phyloP scores from a whole-genome alignment of 352 stramenopile species.

The Globisporangium orthogonon region DNA sequence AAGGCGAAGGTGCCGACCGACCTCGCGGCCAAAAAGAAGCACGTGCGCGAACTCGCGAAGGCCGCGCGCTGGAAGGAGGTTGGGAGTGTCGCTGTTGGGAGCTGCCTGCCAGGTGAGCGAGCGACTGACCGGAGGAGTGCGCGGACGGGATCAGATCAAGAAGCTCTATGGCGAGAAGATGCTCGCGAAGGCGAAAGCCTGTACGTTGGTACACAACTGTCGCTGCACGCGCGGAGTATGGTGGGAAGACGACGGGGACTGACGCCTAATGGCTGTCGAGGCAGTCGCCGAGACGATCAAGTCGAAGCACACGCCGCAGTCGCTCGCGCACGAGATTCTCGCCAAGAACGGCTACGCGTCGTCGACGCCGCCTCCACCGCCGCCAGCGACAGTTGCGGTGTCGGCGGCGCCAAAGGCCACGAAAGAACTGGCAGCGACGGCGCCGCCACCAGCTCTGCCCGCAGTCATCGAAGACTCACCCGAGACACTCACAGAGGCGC shows the following conservation, averaged over 20 bases:
- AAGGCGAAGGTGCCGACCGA: conserved; percentile 17
- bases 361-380: background rate
- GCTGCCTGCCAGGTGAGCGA: too few relatives aligned
- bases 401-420: background rate
- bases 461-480: conserved; percentile 20
- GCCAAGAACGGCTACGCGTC: conserved; percentile 49
- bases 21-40: conserved; percentile 62
- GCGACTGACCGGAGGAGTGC: background rate
- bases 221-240: background rate
- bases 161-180: conserved; percentile 66
- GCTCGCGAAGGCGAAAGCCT: conserved; percentile 52
- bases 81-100: background rate
- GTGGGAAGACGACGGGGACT: background rate
- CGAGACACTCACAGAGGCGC: conserved; percentile 42
- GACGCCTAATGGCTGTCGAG: background rate
- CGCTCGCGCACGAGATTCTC: conserved; percentile 57
- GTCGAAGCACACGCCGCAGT: conserved; percentile 46
- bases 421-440: background rate
- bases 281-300: conserved; percentile 48
- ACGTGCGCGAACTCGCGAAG: conserved; percentile 66
- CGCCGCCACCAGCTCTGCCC: background rate
- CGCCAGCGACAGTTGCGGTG: background rate
- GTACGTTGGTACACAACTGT: conserved; percentile 18
- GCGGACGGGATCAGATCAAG: conserved; percentile 34
- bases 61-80: conserved; percentile 45